Evolutionary conservation across 164 flowering plant species (phyloP), one percentile per base, ranked within the genome.

Genomic region (Vitis amurensis): DNA sequence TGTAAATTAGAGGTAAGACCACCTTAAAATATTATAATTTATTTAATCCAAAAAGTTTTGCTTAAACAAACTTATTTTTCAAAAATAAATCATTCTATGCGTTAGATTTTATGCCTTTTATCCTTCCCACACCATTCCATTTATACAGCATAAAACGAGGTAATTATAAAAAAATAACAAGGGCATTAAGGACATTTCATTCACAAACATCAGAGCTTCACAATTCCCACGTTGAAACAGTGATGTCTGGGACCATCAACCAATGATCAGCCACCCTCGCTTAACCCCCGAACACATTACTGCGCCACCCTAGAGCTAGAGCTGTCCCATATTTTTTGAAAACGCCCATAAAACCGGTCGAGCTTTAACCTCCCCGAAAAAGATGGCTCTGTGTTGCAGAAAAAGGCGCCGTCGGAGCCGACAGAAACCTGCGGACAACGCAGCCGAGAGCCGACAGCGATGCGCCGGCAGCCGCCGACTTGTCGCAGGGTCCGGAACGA

Each of bases 381-480:
- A 27, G 11, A 51, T n/a, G 47, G 55, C n/a, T 14, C 44, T 14
- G 17, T n/a, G 62, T 47, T 50, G 50, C 61, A 53, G 63, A 57
- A 58, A 56, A 73, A 58, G 44, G 63, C 56, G 52, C 61, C 72
- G 68, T 68, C 71, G 69, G 60, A 59, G 68, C 72, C 69, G 77
- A 69, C 77, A 59, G 11, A 4, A 44, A 23, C 67, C 68, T 64
- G 68, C 68, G 47, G 68, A 37, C 29, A 55, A 37, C 9, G 19
- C 49, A 52, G 29, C 63, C 17, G 61, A 29, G 59, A 67, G 72
- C 74, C 69, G 77, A 72, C 78, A 71, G 23, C 9, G 56, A 72
- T 52, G 30, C 74, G 75, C 77, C 82, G 74, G 44, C 80, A 67
- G 78, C 76, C 64, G 80, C 80, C 80, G 71, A 67, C 72, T 63